A percentile compares a stretch with the other conserved stretches of the same genome.
Evolutionary conservation across 2,329 filamentous ascomycete species (phyloP).

Genomic region (Paraphaeosphaeria minitans): DNA sequence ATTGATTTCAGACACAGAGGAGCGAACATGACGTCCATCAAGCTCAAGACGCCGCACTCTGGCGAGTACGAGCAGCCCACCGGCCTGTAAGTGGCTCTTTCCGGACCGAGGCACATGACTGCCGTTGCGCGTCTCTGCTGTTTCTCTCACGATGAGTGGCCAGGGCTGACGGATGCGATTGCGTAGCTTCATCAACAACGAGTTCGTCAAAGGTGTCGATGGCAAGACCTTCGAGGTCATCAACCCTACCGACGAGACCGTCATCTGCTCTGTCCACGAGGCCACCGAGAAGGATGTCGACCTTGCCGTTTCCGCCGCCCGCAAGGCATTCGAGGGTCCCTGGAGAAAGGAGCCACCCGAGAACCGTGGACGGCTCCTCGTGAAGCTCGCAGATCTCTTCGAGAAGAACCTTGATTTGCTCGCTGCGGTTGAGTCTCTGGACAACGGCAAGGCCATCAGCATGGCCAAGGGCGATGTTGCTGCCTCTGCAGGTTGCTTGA

Average conservation of each 20-base stretch:
- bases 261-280: constrained; percentile 82
- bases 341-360: constrained; percentile 74
- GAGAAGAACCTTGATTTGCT: constrained; percentile 79
- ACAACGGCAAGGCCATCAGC: constrained; percentile 82
- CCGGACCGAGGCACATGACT: neutral
- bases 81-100: constrained; percentile 53
- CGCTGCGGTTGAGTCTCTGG: constrained; percentile 81
- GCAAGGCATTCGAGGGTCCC: constrained; percentile 78
- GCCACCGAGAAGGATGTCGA: constrained; percentile 85
- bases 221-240: constrained; percentile 92
- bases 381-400: constrained; percentile 78
- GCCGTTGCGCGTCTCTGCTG: constrained; percentile 3
- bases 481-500: constrained; percentile 70
- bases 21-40: constrained; percentile 56
- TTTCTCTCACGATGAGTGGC: neutral
- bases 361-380: constrained; percentile 70
- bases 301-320: constrained; percentile 81
- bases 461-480: constrained; percentile 78
- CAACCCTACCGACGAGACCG: constrained; percentile 84
- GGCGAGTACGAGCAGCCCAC: constrained; percentile 62
- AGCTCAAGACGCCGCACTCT: constrained; percentile 71
- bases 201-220: constrained; percentile 82
- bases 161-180: constrained; percentile 26
- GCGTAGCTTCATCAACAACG: constrained; percentile 85
- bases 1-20: constrained; percentile 17